Evolutionary conservation across 2,329 filamentous ascomycete species (phyloP).

Genomic region (Fusarium gaditjirri): DNA sequence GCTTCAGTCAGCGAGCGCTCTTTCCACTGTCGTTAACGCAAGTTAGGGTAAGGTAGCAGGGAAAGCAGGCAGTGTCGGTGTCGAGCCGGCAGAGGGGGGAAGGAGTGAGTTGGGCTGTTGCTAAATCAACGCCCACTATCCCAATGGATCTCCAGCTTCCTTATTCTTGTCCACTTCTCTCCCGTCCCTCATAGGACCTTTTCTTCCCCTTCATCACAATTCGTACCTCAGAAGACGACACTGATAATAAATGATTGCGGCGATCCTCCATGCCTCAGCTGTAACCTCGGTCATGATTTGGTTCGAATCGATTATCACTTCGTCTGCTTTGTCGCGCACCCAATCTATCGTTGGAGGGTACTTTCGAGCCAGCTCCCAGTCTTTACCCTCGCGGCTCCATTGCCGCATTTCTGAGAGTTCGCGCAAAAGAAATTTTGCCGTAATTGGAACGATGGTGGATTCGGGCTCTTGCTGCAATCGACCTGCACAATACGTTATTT

Average conservation of each 20-base stretch:
- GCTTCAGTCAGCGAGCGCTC: slow-evolving; percentile 9
- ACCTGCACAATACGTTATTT: slow-evolving; percentile 52
- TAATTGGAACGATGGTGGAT: slow-evolving; percentile 47
- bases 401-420: slow-evolving; percentile 49
- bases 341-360: slow-evolving; percentile 42
- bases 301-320: slow-evolving; percentile 43
- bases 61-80: not conserved
- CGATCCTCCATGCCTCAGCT: slow-evolving; percentile 55
- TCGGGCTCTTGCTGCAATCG: slow-evolving; percentile 49
- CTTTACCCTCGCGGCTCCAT: slow-evolving; percentile 48
- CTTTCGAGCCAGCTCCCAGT: slow-evolving; percentile 34
- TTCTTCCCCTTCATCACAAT: not conserved
- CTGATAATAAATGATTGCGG: slow-evolving; percentile 53
- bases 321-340: slow-evolving; percentile 43
- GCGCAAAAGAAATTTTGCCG: slow-evolving; percentile 41
- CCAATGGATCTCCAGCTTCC: not conserved
- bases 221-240: slow-evolving; percentile 53
- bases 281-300: slow-evolving; percentile 54
- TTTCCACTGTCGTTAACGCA: not conserved
- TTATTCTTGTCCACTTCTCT: not conserved
- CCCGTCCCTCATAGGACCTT: not conserved
- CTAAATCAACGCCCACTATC: not conserved
- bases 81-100: not conserved
- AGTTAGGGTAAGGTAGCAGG: not conserved
- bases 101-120: not conserved